Evolutionary conservation across 2,329 filamentous ascomycete genomes (phyloP).

Genomic region (Fusarium chuoi): DNA sequence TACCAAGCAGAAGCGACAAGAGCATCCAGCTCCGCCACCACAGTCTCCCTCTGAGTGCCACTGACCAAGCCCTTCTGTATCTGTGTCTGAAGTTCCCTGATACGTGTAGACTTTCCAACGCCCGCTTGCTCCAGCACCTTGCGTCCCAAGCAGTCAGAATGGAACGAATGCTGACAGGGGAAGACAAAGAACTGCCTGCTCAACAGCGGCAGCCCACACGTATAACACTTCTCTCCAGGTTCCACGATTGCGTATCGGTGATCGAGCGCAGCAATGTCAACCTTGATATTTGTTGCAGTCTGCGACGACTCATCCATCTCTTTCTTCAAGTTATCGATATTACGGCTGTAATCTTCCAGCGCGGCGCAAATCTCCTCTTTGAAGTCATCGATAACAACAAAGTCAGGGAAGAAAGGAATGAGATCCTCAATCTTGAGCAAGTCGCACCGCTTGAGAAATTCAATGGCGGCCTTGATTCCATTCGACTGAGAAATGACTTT

Average conservation of each 20-base stretch:
- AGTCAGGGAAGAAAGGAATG: conserved; percentile 98
- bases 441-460: conserved; percentile 91
- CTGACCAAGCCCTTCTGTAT: conserved; percentile 80
- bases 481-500: conserved; percentile 89
- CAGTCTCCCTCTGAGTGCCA: conserved; percentile 79
- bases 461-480: conserved; percentile 92
- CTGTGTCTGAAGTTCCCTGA: conserved; percentile 85
- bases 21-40: conserved; percentile 90
- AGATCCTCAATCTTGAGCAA: conserved; percentile 94
- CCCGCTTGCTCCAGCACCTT: conserved; percentile 87
- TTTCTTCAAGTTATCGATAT: conserved; percentile 86
- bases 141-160: conserved; percentile 90
- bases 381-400: conserved; percentile 98
- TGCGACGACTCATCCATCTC: conserved; percentile 96
- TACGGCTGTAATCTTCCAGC: conserved; percentile 90
- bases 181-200: conserved; percentile 98
- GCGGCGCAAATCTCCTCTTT: conserved; percentile 97
- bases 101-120: conserved; percentile 78
- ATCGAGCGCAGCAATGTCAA: conserved; percentile 87
- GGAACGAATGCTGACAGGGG: conserved; percentile 97
- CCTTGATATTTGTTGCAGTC: conserved; percentile 90
- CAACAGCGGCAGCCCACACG: conserved; percentile 85
- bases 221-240: conserved; percentile 92
- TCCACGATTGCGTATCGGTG: conserved; percentile 95
- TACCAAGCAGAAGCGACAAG: conserved; percentile 91